A percentile compares a stretch with the other conserved stretches of the same genome.
These are phyloP conservation scores for Spiromastix sp. DNA, from an alignment of 2,329 filamentous ascomycete genomes.

Conservation along the genomic window DNA sequence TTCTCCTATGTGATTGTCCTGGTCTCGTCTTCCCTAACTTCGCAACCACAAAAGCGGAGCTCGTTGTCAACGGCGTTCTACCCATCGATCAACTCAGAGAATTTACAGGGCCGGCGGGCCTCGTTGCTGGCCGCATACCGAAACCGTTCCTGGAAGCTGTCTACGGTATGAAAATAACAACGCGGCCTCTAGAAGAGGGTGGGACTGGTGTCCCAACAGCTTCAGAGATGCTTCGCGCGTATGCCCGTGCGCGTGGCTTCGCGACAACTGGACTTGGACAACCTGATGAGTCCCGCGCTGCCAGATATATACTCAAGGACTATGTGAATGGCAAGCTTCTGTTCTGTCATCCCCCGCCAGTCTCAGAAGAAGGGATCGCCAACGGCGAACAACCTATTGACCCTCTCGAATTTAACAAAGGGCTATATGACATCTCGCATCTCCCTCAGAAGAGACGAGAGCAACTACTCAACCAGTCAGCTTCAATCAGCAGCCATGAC, in stretches of 20 bases:
- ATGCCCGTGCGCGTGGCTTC: constrained; percentile 83
- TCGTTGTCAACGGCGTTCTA: constrained; percentile 88
- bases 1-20: constrained; percentile 93
- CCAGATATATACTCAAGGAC: constrained; percentile 84
- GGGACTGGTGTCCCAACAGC: constrained; percentile 80
- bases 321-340: constrained; percentile 95
- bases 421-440: constrained; percentile 75
- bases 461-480: constrained; percentile 13
- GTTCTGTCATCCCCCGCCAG: constrained; percentile 78
- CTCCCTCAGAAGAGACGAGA: constrained; percentile 71
- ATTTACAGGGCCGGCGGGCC: constrained; percentile 72
- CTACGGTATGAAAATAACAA: constrained; percentile 84
- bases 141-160: constrained; percentile 81
- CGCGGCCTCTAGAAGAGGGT: constrained; percentile 75
- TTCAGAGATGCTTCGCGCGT: constrained; percentile 73
- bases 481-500: constrained; percentile 17
- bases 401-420: constrained; percentile 68
- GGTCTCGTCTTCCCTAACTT: constrained; percentile 68
- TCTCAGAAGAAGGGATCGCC: constrained; percentile 35
- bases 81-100: constrained; percentile 95
- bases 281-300: constrained; percentile 86
- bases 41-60: constrained; percentile 35
- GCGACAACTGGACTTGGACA: constrained; percentile 80
- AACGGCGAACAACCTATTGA: constrained; percentile 44
- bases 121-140: constrained; percentile 79